Evolutionary conservation across 2,329 filamentous ascomycete genomes (phyloP).

Genomic region (Gaeumannomyces tritici): DNA sequence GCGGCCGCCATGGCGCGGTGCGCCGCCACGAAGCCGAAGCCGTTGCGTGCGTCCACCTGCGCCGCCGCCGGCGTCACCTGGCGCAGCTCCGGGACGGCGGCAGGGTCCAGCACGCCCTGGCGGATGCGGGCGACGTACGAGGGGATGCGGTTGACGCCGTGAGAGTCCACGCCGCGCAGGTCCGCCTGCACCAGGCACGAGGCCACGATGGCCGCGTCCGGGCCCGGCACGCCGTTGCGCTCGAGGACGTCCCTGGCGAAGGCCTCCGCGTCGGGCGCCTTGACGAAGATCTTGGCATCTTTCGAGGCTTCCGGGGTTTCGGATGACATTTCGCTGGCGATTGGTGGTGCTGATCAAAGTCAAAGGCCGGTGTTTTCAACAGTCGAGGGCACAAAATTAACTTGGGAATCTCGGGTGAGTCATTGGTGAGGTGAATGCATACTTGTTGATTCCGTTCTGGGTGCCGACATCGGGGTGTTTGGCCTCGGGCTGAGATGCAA

Average conservation of each 20-base stretch:
- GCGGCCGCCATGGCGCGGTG: slow-evolving; percentile 48
- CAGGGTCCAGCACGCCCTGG: slow-evolving; percentile 12
- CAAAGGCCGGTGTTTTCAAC: too few relatives aligned
- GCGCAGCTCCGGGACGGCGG: slow-evolving; percentile 8
- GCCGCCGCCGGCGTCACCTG: slow-evolving; percentile 17
- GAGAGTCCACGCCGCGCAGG: slow-evolving; percentile 16
- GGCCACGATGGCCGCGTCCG: slow-evolving; percentile 10
- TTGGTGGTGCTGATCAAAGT: too few relatives aligned
- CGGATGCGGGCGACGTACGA: slow-evolving; percentile 15
- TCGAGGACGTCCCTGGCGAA: slow-evolving; percentile 1
- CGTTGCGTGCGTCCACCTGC: slow-evolving; percentile 17
- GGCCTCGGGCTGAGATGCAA: not conserved
- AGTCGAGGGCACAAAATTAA: not conserved
- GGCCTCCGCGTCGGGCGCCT: not conserved
- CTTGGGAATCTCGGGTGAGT: not conserved
- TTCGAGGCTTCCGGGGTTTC: not conserved
- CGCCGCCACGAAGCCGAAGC: slow-evolving; percentile 18
- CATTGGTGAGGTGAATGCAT: not conserved
- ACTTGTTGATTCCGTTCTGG: not conserved
- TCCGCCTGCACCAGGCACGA: slow-evolving; percentile 14
- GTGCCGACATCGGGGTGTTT: not conserved
- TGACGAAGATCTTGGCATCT: not conserved
- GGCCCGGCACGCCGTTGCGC: slow-evolving; percentile 14
- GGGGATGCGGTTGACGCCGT: slow-evolving; percentile 14
- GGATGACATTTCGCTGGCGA: not conserved